phyloP scores from a whole-genome alignment of 495 filamentous ascomycete species.

The Aspergillus diversus region DNA sequence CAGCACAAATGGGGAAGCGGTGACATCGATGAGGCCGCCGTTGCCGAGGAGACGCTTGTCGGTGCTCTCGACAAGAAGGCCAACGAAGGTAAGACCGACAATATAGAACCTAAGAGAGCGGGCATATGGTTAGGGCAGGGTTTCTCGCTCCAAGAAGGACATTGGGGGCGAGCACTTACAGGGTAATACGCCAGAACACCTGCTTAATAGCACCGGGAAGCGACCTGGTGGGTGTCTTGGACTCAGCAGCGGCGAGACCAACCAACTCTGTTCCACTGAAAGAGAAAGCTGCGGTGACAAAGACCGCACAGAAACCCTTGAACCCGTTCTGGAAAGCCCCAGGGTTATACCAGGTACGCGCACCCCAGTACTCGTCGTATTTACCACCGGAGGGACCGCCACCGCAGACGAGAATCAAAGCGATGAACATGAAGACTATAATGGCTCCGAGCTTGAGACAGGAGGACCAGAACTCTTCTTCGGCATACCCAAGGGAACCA shows the following conservation, averaged over 20 bases:
- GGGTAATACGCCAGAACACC: conserved; percentile 75
- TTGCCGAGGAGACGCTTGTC: conserved; percentile 49
- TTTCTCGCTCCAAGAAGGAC: background rate
- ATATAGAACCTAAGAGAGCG: conserved; percentile 62
- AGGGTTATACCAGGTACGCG: conserved; percentile 66
- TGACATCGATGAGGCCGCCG: conserved; percentile 53
- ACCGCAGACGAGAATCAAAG: conserved; percentile 69
- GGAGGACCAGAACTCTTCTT: conserved; percentile 52
- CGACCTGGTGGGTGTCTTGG: conserved; percentile 64
- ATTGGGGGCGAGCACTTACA: conserved; percentile 21
- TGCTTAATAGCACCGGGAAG: conserved; percentile 72
- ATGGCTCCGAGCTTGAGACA: conserved; percentile 60
- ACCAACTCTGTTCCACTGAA: conserved; percentile 74
- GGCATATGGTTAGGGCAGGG: background rate
- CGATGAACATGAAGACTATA: conserved; percentile 71
- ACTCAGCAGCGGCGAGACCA: conserved; percentile 73
- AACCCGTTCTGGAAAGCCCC: conserved; percentile 70
- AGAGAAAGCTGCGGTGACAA: conserved; percentile 75
- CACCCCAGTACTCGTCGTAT: conserved; percentile 57
- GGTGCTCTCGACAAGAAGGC: conserved; percentile 66
- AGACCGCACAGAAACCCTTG: conserved; percentile 71
- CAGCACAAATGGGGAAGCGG: conserved; percentile 66
- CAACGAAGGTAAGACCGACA: conserved; percentile 71
- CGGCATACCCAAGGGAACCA: conserved; percentile 72
- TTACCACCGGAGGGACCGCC: conserved; percentile 54